Evolutionary conservation across 306 rosid genomes (phyloP), one percentile per base, ranked within the genome.

Genomic region (Echinosophora koreensis): DNA sequence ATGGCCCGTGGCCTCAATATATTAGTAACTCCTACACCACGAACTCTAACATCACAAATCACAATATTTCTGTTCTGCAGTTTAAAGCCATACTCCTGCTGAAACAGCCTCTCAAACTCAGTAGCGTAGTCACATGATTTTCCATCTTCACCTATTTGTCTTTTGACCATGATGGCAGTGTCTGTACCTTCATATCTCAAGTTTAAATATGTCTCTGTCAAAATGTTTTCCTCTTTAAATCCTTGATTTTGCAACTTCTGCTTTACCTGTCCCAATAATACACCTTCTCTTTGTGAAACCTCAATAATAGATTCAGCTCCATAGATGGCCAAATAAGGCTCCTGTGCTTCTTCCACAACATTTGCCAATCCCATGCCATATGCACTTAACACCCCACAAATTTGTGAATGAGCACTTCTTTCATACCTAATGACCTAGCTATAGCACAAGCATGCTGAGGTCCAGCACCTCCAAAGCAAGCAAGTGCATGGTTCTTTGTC

Each of bases 341-440:
- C 97, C 78, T 94, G 98, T 61, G 86, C 88, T 72, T 94, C 98
- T 89, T 94, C 98, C 14, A 92, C 90, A 44, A 94, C 98, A 84
- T 92, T 96, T n/a, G 98, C 98, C 85, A 94, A 84, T 66, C 98
- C 98, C 98, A 92, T 94, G 58, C 98, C 98, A 80, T 92, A 94
- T 8, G 98, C 98, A 83, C 97, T 94, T 81, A 94, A 83, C 66
- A 94, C 89, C 84, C 98, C 98, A 74, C 98, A 94, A 70, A 90
- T 66, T 89, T 90, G 81, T 94, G 98, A 73, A 94, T 81, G 38
- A 94, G 84, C 69, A 94, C 94, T 85, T 92, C 97, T 74, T 89
- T 92, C 98, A 94, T 92, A 46, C 97, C 97, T 83, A 94, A 83
- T 0, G 97, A 89, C 81, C 97, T 90, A 75, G 98, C 97, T 79